phyloP scores from a whole-genome alignment of 352 stramenopile species.

The Phytophthora sp. region DNA sequence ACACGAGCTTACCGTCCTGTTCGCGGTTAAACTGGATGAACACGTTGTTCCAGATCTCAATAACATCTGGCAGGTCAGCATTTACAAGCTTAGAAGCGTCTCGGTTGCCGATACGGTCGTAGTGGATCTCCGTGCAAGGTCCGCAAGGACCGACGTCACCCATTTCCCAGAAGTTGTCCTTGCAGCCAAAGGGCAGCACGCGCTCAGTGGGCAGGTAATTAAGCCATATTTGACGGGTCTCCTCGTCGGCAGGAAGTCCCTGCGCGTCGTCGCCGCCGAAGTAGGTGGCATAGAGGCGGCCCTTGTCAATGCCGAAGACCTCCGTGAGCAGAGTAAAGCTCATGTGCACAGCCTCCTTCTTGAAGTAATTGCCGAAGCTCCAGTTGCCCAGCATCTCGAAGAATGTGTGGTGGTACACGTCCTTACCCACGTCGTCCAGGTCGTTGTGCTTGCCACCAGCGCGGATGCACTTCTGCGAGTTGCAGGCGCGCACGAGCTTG shows the following conservation, averaged over 20 bases:
- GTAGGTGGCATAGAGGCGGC: slow-evolving; percentile 98
- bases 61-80: slow-evolving; percentile 96
- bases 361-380: slow-evolving; percentile 99
- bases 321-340: slow-evolving; percentile 97
- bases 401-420: slow-evolving; percentile 99
- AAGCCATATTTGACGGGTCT: slow-evolving; percentile 93
- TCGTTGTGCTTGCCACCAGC: slow-evolving; percentile 99
- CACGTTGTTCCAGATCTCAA: slow-evolving; percentile 99
- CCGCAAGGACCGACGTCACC: slow-evolving; percentile 98
- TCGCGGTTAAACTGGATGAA: slow-evolving; percentile 99
- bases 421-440: slow-evolving; percentile 98
- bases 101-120: slow-evolving; percentile 96
- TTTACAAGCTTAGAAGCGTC: slow-evolving; percentile 96
- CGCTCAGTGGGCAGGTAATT: slow-evolving; percentile 87
- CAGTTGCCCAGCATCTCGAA: slow-evolving; percentile 99
- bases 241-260: slow-evolving; percentile 85
- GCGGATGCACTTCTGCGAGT: slow-evolving; percentile 99
- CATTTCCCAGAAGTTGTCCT: slow-evolving; percentile 99
- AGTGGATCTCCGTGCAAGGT: slow-evolving; percentile 99
- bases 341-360: slow-evolving; percentile 97
- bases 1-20: slow-evolving; percentile 84
- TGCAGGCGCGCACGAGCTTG: slow-evolving; percentile 92
- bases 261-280: slow-evolving; percentile 95
- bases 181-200: slow-evolving; percentile 94
- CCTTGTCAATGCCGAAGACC: slow-evolving; percentile 93